Evolutionary conservation across 2,329 filamentous ascomycete species (phyloP).

Genomic region (Monosporascus ibericus): DNA sequence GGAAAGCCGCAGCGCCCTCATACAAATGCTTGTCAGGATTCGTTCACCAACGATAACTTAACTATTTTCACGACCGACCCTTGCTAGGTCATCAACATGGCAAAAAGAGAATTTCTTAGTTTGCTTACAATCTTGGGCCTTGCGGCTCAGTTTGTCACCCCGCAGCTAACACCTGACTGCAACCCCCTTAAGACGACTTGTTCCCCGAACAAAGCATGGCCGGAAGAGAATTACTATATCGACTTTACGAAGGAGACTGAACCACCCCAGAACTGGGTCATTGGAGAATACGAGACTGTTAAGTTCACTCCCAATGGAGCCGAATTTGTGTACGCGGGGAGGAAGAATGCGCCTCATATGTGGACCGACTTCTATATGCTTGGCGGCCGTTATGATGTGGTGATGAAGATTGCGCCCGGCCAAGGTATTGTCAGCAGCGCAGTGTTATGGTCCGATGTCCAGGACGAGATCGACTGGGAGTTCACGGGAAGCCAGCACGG

Average conservation of each 20-base stretch:
- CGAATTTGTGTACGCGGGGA: slow-evolving; percentile 23
- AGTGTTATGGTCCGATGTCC: slow-evolving; percentile 23
- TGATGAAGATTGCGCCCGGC: slow-evolving; percentile 25
- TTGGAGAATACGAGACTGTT: slow-evolving; percentile 18
- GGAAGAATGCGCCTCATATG: slow-evolving; percentile 23
- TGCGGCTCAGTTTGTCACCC: slow-evolving; percentile 13
- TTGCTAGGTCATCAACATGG: slow-evolving; percentile 17
- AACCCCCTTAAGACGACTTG: slow-evolving; percentile 22
- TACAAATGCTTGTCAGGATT: neutral
- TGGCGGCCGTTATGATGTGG: slow-evolving; percentile 25
- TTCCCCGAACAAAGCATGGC: slow-evolving; percentile 21
- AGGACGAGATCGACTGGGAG: slow-evolving; percentile 27
- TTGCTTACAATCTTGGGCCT: slow-evolving; percentile 18
- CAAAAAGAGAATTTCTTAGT: slow-evolving; percentile 15
- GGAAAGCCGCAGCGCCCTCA: slow-evolving; percentile 4
- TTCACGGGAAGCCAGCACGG: slow-evolving; percentile 27
- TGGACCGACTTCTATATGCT: slow-evolving; percentile 28
- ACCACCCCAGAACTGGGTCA: slow-evolving; percentile 17
- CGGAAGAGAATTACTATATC: slow-evolving; percentile 21
- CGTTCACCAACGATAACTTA: slow-evolving; percentile 8
- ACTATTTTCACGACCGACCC: slow-evolving; percentile 11
- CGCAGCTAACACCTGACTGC: slow-evolving; percentile 23
- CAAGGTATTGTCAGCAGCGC: slow-evolving; percentile 23
- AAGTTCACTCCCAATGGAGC: slow-evolving; percentile 22
- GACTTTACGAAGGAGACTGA: slow-evolving; percentile 25